phyloP scores from a whole-genome alignment of 2,329 filamentous ascomycete species.

The Albophoma yamanashiensis region DNA sequence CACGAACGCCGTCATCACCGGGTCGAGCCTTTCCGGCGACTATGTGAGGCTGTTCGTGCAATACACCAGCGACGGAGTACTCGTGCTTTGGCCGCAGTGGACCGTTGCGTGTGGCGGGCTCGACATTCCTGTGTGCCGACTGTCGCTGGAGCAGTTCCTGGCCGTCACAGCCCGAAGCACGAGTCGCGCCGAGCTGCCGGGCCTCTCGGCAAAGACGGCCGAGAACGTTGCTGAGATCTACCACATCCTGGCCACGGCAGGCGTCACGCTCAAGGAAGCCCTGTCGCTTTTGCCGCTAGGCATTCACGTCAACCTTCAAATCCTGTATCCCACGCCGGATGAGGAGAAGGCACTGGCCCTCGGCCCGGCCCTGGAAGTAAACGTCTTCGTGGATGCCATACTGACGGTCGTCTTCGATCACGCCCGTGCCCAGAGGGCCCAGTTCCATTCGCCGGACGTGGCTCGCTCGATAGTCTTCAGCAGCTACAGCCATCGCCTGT shows the following conservation, averaged over 20 bases:
- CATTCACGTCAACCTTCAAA: conserved; percentile 85
- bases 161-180: conserved; percentile 34
- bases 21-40: conserved; percentile 90
- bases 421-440: conserved; percentile 56
- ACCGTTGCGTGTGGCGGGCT: conserved; percentile 65
- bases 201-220: conserved; percentile 33
- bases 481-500: conserved; percentile 82
- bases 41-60: conserved; percentile 90
- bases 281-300: conserved; percentile 63
- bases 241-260: conserved; percentile 60
- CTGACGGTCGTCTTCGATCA: conserved; percentile 85
- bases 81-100: conserved; percentile 82
- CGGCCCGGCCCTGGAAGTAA: conserved; percentile 71
- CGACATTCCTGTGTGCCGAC: conserved; percentile 69
- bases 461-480: conserved; percentile 88
- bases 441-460: conserved; percentile 54
- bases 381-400: conserved; percentile 74
- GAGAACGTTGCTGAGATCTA: conserved; percentile 57
- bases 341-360: conserved; percentile 64
- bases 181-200: conserved; percentile 31
- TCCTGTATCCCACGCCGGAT: conserved; percentile 69
- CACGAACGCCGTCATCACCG: conserved; percentile 81
- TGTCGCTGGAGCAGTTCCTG: conserved; percentile 65
- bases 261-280: conserved; percentile 69
- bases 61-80: conserved; percentile 75